A percentile compares a stretch with the other conserved stretches of the same genome.
These are phyloP conservation scores for Trifolium repens DNA, from an alignment of 306 rosid genomes.

Conservation along the genomic window DNA sequence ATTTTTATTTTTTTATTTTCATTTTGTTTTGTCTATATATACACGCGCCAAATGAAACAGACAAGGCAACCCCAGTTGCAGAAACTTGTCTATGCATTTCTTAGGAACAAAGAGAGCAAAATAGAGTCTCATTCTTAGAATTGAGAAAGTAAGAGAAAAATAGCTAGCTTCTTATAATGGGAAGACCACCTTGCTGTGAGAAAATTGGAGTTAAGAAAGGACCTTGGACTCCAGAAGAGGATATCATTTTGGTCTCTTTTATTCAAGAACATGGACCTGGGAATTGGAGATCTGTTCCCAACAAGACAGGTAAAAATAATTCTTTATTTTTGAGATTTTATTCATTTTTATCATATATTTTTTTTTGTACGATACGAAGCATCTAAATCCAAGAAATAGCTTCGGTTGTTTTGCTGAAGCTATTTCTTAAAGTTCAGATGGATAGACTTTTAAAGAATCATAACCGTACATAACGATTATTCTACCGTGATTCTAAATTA, in stretches of 20 bases:
- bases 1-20: constrained; percentile 21
- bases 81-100: constrained; percentile 48
- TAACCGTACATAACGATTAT: no score
- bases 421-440: neutral
- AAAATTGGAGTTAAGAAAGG: constrained; percentile 81
- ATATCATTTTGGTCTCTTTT: constrained; percentile 86
- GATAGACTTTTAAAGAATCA: no score
- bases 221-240: constrained; percentile 98
- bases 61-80: constrained; percentile 48
- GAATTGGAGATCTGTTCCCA: constrained; percentile 93
- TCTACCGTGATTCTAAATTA: no score
- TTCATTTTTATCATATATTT: no score
- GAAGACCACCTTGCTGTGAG: constrained; percentile 88
- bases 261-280: constrained; percentile 94
- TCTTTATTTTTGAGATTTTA: neutral
- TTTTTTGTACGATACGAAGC: no score
- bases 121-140: constrained; percentile 4
- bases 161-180: constrained; percentile 48
- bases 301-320: constrained; percentile 61
- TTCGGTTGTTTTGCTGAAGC: neutral
- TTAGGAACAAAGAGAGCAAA: neutral
- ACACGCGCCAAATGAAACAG: constrained; percentile 6
- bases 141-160: neutral
- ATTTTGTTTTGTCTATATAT: constrained; percentile 18
- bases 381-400: neutral